Evolutionary conservation across 768 basidiomycete species (phyloP), one percentile per base, ranked within the genome.

Genomic region (Naganishia vishniacii): DNA sequence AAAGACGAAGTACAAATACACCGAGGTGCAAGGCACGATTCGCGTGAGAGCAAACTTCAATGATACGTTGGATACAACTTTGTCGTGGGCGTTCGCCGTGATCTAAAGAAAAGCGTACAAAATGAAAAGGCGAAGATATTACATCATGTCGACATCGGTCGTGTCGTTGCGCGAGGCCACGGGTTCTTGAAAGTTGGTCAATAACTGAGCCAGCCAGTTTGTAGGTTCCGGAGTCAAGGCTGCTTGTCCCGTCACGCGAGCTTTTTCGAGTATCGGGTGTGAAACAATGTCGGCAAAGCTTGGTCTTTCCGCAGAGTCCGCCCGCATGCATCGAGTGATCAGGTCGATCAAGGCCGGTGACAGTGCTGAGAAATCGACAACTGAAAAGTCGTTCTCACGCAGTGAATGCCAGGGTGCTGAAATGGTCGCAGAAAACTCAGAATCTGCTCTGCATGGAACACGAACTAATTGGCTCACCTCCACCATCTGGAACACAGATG

Each of bases 401-500:
- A 98, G 82, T 68, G 88, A 85, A 72, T 95, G 93, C 95, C 95
- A 99, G 0, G 88, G 83, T 59, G 88, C 86, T 41, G 91, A n/a
- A n/a, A n/a, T n/a, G n/a, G n/a, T n/a, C n/a, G n/a, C n/a, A n/a
- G n/a, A n/a, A n/a, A n/a, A n/a, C n/a, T n/a, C n/a, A n/a, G n/a
- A n/a, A n/a, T n/a, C n/a, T n/a, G n/a, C n/a, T n/a, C n/a, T n/a
- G n/a, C n/a, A n/a, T n/a, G n/a, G n/a, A n/a, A n/a, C n/a, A n/a
- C n/a, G n/a, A n/a, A n/a, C n/a, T n/a, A n/a, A n/a, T n/a, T n/a
- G n/a, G n/a, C 60, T 67, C 32, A 68, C 60, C 53, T 84, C 91
- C 92, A 87, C 76, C 92, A 79, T 92, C 91, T 78, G 95, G 95
- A 44, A 99, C 91, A 59, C 97, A 85, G 72, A 98, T 93, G 74